Evolutionary conservation across 108 stramenopile species (phyloP).

Genomic region (Nitzschia palea): DNA sequence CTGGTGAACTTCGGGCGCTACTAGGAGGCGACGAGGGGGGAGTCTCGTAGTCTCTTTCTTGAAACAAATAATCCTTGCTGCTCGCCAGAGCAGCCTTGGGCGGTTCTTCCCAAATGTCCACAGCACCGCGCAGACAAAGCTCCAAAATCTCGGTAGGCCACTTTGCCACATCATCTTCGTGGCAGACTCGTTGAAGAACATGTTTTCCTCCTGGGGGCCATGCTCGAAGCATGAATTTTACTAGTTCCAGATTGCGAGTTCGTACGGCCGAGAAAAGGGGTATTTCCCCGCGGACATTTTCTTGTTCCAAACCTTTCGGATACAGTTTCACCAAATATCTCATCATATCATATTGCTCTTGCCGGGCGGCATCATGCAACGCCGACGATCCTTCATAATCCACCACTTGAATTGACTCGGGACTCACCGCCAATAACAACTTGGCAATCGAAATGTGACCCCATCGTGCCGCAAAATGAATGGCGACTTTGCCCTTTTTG

Average conservation of each 20-base stretch:
- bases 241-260: slow-evolving; percentile 39
- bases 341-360: slow-evolving; percentile 48
- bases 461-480: slow-evolving; percentile 62
- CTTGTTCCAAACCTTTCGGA: slow-evolving; percentile 28
- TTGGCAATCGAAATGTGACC: slow-evolving; percentile 46
- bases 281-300: slow-evolving; percentile 48
- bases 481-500: slow-evolving; percentile 50
- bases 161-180: slow-evolving; percentile 23
- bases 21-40: too few relatives aligned
- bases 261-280: slow-evolving; percentile 56
- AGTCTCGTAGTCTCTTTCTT: too few relatives aligned
- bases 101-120: too few relatives aligned
- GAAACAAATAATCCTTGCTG: too few relatives aligned
- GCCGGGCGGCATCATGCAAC: slow-evolving; percentile 52
- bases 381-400: slow-evolving; percentile 58
- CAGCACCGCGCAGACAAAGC: slow-evolving; percentile 50
- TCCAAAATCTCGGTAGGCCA: slow-evolving; percentile 43
- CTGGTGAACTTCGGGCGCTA: too few relatives aligned
- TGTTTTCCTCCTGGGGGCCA: slow-evolving; percentile 47
- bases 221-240: slow-evolving; percentile 27
- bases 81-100: too few relatives aligned
- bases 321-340: slow-evolving; percentile 33
- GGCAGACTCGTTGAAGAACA: slow-evolving; percentile 31
- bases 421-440: slow-evolving; percentile 25
- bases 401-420: slow-evolving; percentile 21